Evolutionary conservation across 2,329 filamentous ascomycete species (phyloP), one percentile per base, ranked within the genome.

Genomic region (Colletotrichum trifolii): DNA sequence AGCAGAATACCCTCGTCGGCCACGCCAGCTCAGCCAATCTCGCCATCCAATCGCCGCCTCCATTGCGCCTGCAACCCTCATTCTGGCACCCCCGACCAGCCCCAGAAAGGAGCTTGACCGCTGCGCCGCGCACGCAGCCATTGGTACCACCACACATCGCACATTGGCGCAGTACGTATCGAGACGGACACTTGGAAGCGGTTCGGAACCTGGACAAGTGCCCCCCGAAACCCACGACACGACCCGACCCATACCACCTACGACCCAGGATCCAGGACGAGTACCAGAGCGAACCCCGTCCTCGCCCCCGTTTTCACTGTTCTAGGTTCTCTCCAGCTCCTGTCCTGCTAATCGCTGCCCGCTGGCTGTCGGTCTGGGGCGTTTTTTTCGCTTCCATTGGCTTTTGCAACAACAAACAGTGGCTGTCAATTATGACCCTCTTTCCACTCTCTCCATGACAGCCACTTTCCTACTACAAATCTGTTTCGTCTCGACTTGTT

Each of bases 401-500:
- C 42, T 13, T 13, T 17, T 47, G 43, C 43, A 60, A 66, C 64
- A 55, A 65, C 60, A 65, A 62, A 63, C 47, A 57, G 49, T 49
- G 49, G 52, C 67, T 61, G 53, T 67, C 60, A 67, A 68, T 67
- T 60, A 69, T 64, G 65, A 69, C 58, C 61, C 56, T 66, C 64
- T 67, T 64, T 66, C 60, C 68, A 52, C 54, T 48, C 60, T 72
- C 74, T 73, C 77, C 80, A 85, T 85, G 83, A 82, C 79, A 72
- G 77, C 75, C 68, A 69, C 71, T 71, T 79, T 79, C 72, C 77
- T 83, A 67, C 72, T 84, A 64, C 76, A 78, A 73, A 76, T 83
- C 69, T 85, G 82, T 73, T 78, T 79, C 72, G 74, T 78, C 70
- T 79, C 82, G 74, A 78, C 80, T 71, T 81, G 76, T 72, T 79